Conservation (phyloP, 1,284 basidiomycete genomes). For the Moesziomyces aphidis region DNA sequence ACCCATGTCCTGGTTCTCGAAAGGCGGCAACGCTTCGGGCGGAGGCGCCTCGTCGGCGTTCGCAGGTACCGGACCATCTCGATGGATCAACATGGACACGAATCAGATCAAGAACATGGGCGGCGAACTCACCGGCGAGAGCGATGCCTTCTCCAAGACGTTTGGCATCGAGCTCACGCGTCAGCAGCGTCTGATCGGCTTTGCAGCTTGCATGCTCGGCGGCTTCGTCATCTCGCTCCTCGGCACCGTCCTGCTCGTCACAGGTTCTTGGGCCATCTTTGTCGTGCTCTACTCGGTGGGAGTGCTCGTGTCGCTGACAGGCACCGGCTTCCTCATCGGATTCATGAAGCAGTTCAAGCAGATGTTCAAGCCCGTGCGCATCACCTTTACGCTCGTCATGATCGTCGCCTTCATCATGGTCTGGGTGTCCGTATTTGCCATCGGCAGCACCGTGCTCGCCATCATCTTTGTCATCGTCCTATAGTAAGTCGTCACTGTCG, state of each 20-base stretch:
- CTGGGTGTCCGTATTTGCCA: slow-evolving; percentile 62
- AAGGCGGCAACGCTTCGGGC: slow-evolving; percentile 13
- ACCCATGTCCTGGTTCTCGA: slow-evolving; percentile 42
- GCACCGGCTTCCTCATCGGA: slow-evolving; percentile 68
- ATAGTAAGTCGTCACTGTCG: slow-evolving; percentile 40
- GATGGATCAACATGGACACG: slow-evolving; percentile 63
- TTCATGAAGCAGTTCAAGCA: slow-evolving; percentile 68
- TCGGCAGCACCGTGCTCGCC: slow-evolving; percentile 47
- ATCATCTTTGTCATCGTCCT: slow-evolving; percentile 60
- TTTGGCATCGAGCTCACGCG: slow-evolving; percentile 60
- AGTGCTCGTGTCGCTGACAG: slow-evolving; percentile 82
- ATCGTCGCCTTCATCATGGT: slow-evolving; percentile 70
- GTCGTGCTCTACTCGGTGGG: slow-evolving; percentile 87
- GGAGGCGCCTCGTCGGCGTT: slow-evolving; percentile 23
- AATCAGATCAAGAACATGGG: slow-evolving; percentile 54
- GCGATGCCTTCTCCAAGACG: slow-evolving; percentile 54
- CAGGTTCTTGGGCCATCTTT: slow-evolving; percentile 79
- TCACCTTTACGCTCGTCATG: slow-evolving; percentile 85
- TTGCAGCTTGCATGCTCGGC: slow-evolving; percentile 69
- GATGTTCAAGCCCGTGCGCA: slow-evolving; percentile 93
- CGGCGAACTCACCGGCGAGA: slow-evolving; percentile 61
- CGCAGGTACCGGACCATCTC: slow-evolving; percentile 31
- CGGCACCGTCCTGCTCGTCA: slow-evolving; percentile 81
- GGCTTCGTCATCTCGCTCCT: slow-evolving; percentile 76
- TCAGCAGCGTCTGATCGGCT: slow-evolving; percentile 60